These are phyloP conservation scores for Zoysia matrella DNA, from an alignment of 202 grass and related monocot species.

Conservation along the genomic window DNA sequence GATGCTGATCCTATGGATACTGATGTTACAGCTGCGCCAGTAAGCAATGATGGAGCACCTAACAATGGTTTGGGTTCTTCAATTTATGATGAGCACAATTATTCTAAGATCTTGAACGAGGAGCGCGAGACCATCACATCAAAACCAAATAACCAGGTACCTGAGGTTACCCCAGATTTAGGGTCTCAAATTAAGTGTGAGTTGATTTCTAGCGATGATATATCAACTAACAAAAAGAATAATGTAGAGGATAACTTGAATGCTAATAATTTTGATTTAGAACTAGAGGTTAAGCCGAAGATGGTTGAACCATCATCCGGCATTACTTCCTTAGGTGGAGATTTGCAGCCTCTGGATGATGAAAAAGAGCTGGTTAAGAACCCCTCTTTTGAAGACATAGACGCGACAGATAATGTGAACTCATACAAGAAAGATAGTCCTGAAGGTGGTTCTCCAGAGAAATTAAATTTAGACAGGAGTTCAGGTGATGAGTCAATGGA, in stretches of 20 bases:
- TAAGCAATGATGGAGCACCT: conserved; percentile 25
- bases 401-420: conserved; percentile 68
- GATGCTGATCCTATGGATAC: too few species aligned
- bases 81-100: conserved; percentile 35
- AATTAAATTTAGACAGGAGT: too few species aligned
- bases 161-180: too few species aligned
- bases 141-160: too few species aligned
- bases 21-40: conserved; percentile 41
- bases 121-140: conserved; percentile 45
- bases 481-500: too few species aligned
- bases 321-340: too few species aligned
- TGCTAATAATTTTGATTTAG: too few species aligned
- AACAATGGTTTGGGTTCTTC: conserved; percentile 31
- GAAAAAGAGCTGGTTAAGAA: conserved; percentile 78
- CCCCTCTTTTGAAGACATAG: conserved; percentile 72
- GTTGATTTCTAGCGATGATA: conserved; percentile 89
- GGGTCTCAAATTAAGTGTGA: conserved; percentile 92
- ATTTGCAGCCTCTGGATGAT: too few species aligned
- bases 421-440: too few species aligned
- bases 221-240: conserved; percentile 93
- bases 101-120: conserved; percentile 52
- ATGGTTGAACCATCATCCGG: too few species aligned
- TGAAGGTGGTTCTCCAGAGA: too few species aligned
- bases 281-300: too few species aligned
- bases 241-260: conserved; percentile 96